These are phyloP conservation scores for Entophlyctis luteolus DNA, from an alignment of 192 early-diverging fungal genomes.

Conservation along the genomic window DNA sequence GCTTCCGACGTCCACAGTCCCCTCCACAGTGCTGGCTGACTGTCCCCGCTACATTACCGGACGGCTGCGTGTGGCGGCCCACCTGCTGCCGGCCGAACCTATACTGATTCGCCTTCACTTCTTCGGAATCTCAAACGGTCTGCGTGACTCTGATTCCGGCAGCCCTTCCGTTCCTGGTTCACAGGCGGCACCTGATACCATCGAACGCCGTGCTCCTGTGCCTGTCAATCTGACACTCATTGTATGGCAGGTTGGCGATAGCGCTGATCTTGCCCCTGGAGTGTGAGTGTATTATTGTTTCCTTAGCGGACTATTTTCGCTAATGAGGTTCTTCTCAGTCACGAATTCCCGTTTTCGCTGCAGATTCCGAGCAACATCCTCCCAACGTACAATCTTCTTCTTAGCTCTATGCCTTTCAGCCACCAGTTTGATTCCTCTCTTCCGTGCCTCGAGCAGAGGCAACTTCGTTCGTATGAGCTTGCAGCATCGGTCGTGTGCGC, in stretches of 20 bases:
- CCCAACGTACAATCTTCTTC: conserved; percentile 15
- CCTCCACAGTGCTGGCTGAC: too few relatives aligned
- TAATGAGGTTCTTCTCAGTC: neutral
- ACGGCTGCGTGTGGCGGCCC: conserved; percentile 9
- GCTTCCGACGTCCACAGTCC: too few relatives aligned
- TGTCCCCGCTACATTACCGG: conserved; percentile 13
- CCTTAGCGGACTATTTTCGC: neutral
- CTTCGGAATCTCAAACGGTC: conserved; percentile 6
- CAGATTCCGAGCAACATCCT: conserved; percentile 19
- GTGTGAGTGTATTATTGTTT: conserved; percentile 2
- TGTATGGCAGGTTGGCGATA: neutral
- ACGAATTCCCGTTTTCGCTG: conserved; percentile 24
- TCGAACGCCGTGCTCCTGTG: neutral
- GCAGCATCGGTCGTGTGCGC: conserved; percentile 9
- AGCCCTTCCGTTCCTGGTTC: too few relatives aligned
- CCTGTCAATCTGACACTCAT: conserved; percentile 9
- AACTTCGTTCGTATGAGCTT: conserved; percentile 11
- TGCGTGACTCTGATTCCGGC: neutral
- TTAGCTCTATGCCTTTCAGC: conserved; percentile 20
- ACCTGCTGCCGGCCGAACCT: conserved; percentile 1
- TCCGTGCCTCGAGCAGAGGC: conserved; percentile 2
- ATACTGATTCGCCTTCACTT: conserved; percentile 4
- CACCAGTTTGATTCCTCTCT: conserved; percentile 14
- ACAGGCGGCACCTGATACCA: neutral
- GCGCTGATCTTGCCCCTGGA: neutral